Evolutionary conservation across 768 basidiomycete species (phyloP).

Genomic region (Serendipita sp.): DNA sequence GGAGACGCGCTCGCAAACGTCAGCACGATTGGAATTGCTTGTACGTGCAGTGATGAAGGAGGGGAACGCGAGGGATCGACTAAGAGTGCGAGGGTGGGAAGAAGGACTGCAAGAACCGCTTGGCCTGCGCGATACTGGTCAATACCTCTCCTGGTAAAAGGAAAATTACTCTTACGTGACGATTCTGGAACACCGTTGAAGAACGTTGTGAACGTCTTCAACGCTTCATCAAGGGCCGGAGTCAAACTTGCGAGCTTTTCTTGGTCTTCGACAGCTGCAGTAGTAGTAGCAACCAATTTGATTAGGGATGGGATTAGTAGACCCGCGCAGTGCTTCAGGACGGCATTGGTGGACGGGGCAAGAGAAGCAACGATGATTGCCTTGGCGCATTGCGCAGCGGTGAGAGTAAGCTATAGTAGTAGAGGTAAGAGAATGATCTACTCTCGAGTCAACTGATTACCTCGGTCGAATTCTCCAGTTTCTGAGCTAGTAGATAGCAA

Average conservation of each 20-base stretch:
- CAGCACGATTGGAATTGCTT: constrained; percentile 53
- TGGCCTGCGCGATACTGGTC: constrained; percentile 32
- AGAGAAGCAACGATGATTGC: constrained; percentile 50
- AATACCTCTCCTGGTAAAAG: background rate
- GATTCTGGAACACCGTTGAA: constrained; percentile 40
- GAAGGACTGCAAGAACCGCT: constrained; percentile 48
- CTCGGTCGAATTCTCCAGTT: constrained; percentile 52
- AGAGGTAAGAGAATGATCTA: background rate
- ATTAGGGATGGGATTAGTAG: constrained; percentile 68
- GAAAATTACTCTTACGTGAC: constrained; percentile 35
- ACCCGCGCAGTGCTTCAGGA: constrained; percentile 55
- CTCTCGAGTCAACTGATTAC: constrained; percentile 25
- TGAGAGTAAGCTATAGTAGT: constrained; percentile 54
- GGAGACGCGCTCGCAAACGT: constrained; percentile 58
- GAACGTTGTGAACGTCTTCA: constrained; percentile 63
- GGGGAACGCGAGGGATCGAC: constrained; percentile 36
- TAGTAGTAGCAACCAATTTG: constrained; percentile 58
- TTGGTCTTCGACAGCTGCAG: constrained; percentile 43
- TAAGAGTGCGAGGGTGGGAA: constrained; percentile 61
- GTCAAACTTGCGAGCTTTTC: constrained; percentile 39
- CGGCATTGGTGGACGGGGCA: constrained; percentile 44
- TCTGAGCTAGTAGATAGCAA: constrained; percentile 72
- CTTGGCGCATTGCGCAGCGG: constrained; percentile 79
- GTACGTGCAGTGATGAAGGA: constrained; percentile 33
- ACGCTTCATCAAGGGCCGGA: constrained; percentile 57